Percentiles rank a stretch among this genome's conserved stretches.
Conservation (phyloP, 1,284 basidiomycete genomes). For the Marasmius sp. region DNA sequence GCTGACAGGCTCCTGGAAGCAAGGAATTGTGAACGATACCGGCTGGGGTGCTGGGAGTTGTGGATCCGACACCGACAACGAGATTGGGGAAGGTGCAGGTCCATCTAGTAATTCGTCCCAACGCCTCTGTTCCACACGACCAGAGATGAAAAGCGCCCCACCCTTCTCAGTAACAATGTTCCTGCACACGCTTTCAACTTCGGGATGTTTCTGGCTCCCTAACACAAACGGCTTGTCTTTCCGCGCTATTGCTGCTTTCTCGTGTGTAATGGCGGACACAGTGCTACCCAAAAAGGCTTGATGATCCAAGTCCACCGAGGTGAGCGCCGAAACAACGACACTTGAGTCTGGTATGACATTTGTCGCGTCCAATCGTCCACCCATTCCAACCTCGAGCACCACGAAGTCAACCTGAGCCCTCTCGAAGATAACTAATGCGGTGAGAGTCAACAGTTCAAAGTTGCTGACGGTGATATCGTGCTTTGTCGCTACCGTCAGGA, state of each 20-base stretch:
- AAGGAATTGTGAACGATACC: conserved; percentile 41
- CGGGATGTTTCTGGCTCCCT: conserved; percentile 62
- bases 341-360: conserved; percentile 78
- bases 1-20: conserved; percentile 40
- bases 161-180: conserved; percentile 39
- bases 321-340: conserved; percentile 80
- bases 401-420: conserved; percentile 71
- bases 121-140: conserved; percentile 27
- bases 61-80: conserved; percentile 33
- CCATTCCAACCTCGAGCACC: conserved; percentile 94
- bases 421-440: conserved; percentile 76
- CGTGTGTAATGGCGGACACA: conserved; percentile 71
- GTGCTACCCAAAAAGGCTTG: conserved; percentile 86
- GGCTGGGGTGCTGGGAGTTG: conserved; percentile 41
- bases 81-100: conserved; percentile 25
- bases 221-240: conserved; percentile 71
- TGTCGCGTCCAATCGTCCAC: conserved; percentile 90
- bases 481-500: conserved; percentile 52
- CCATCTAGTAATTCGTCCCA: conserved; percentile 40
- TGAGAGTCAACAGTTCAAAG: conserved; percentile 87
- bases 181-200: conserved; percentile 42
- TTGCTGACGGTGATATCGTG: conserved; percentile 55
- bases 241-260: conserved; percentile 87
- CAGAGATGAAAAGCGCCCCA: conserved; percentile 39
- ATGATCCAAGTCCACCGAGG: conserved; percentile 91